A percentile compares a stretch with the other conserved stretches of the same genome.
Conservation (phyloP, 176 grass and related monocot species). For the Rhipidocladum racemiflorum region DNA sequence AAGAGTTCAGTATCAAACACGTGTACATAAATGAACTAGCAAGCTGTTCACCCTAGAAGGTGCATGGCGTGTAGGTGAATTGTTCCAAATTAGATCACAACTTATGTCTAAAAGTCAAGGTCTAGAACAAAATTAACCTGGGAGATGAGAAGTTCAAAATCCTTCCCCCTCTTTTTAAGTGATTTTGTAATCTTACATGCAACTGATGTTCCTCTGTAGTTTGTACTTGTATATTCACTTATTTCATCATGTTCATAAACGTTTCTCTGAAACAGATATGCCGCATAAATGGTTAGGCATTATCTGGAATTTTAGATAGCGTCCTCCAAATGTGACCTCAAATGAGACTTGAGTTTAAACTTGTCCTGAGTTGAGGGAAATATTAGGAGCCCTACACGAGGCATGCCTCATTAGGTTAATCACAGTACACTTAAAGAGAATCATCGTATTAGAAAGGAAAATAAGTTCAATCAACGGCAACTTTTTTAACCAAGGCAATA, state of each 20-base stretch:
- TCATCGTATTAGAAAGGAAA: background rate
- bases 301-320: background rate
- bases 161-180: background rate
- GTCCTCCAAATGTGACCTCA: constrained; percentile 7
- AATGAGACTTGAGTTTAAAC: background rate
- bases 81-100: background rate
- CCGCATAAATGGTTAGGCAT: background rate
- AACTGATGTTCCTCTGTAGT: background rate
- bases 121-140: background rate
- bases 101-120: background rate
- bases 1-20: background rate
- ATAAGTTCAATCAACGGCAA: background rate
- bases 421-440: background rate
- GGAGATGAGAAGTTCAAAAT: background rate
- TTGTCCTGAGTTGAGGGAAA: background rate
- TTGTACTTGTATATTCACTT: background rate
- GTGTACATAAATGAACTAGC: background rate
- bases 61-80: background rate
- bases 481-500: background rate
- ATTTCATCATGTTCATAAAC: background rate
- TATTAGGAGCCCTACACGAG: background rate
- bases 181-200: constrained; percentile 2
- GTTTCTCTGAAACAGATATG: background rate
- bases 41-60: background rate
- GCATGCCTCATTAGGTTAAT: background rate